Evolutionary conservation across 192 early-diverging fungal species (phyloP), one percentile per base, ranked within the genome.

Genomic region (Lunasporangiospora selenospora): DNA sequence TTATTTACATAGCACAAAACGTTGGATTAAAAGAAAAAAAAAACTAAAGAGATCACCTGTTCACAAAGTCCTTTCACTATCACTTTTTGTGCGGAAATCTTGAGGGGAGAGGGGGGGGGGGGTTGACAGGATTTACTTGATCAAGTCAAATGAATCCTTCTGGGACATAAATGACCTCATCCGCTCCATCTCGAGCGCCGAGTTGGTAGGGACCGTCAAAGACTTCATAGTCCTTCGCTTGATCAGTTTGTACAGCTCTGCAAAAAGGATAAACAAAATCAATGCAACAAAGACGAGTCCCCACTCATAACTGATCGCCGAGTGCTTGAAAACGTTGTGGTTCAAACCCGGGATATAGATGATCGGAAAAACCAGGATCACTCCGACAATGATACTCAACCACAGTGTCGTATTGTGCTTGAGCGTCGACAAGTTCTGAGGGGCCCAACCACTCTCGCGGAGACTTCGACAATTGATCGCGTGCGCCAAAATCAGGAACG

Each of bases 401-500:
- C 66, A 63, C 12, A 88, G 57, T 29, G 56, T 66, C 23, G 31
- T 56, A 51, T 65, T 65, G 37, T 65, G 18, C 44, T 48, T 27
- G 19, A 59, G 21, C n/a, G 40, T 65, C 16, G 33, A 21, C 33
- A 59, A 26, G 0, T 33, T 45, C 24, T 30, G 36, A 23, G 34
- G n/a, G 2, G 40, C 61, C 86, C 86, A 93, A 48, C 81, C 80
- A 33, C 87, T 78, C 2, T 86, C 65, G 21, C 85, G 77, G 16
- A 85, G 64, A 39, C 86, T 80, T 16, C 90, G 87, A 75, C 88
- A 92, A 62, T 91, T 93, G 71, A 85, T 86, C 4, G 81, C 87
- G 54, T 93, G 91, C 51, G 89, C 62, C n/a, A 94, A 77, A 24
- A 92, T 66, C 29, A 86, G 66, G 21, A 88, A 56, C 0, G 90